These are phyloP conservation scores for Podaxis rugospora DNA, from an alignment of 768 basidiomycete genomes.

Conservation along the genomic window DNA sequence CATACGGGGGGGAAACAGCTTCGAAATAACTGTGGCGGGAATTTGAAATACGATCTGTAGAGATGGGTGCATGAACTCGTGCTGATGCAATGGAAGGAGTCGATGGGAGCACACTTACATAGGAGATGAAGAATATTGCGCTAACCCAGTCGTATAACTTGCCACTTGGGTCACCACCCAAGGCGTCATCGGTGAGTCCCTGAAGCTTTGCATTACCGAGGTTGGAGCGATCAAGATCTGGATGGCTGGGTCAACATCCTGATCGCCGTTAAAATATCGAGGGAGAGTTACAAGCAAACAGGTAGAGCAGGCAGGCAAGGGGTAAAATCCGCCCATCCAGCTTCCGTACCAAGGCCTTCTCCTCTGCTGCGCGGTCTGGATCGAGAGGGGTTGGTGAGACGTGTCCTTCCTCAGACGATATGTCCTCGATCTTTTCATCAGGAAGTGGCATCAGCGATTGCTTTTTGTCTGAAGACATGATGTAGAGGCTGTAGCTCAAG, in stretches of 20 bases:
- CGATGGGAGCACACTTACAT: slow-evolving; percentile 37
- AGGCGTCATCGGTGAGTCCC: slow-evolving; percentile 58
- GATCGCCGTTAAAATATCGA: not conserved
- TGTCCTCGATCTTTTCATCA: slow-evolving; percentile 28
- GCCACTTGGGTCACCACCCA: slow-evolving; percentile 67
- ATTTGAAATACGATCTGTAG: slow-evolving; percentile 63
- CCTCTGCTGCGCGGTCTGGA: slow-evolving; percentile 26
- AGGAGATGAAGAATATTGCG: slow-evolving; percentile 76
- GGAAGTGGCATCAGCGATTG: slow-evolving; percentile 15
- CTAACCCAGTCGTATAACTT: slow-evolving; percentile 75
- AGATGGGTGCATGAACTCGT: not conserved
- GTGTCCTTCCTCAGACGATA: slow-evolving; percentile 10
- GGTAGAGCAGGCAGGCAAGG: slow-evolving; percentile 67
- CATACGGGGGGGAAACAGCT: slow-evolving; percentile 61
- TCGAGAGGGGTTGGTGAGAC: not conserved
- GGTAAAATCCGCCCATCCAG: slow-evolving; percentile 67
- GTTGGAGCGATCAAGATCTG: slow-evolving; percentile 73
- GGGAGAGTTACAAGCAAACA: slow-evolving; percentile 63
- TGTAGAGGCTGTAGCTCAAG: not conserved
- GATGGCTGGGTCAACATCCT: not conserved
- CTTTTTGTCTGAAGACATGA: slow-evolving; percentile 14
- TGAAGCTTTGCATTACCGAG: slow-evolving; percentile 77
- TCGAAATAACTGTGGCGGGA: slow-evolving; percentile 61
- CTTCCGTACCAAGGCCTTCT: slow-evolving; percentile 50
- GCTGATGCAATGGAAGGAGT: not conserved